These are phyloP conservation scores for Exophiala alcalophila DNA, from an alignment of 2,329 filamentous ascomycete genomes.

Conservation along the genomic window DNA sequence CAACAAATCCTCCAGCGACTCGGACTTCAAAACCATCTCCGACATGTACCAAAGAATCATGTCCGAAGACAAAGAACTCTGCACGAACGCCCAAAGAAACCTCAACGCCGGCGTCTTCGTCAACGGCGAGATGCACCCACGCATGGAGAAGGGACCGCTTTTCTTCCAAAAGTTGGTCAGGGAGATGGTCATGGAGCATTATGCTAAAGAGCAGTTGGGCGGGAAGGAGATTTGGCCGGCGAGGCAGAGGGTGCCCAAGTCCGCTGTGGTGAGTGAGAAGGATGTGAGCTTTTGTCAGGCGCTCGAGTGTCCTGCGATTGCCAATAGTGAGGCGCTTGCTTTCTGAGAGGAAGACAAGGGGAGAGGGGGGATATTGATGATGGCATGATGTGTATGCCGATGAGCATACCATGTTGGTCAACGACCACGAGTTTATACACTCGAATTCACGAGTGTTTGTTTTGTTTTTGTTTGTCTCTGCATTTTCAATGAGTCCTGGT, in stretches of 20 bases:
- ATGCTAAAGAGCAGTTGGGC: constrained; percentile 45
- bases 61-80: constrained; percentile 63
- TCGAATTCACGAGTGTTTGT: too few species aligned
- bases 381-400: too few species aligned
- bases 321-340: too few species aligned
- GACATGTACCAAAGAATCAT: constrained; percentile 63
- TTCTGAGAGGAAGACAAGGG: too few species aligned
- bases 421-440: too few species aligned
- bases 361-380: too few species aligned
- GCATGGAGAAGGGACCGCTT: constrained; percentile 58
- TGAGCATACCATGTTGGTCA: too few species aligned
- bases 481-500: too few species aligned
- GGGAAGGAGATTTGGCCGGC: constrained; percentile 54
- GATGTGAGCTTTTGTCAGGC: constrained; percentile 21
- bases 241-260: constrained; percentile 18
- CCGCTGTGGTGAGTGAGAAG: constrained; percentile 22
- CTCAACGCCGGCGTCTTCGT: constrained; percentile 60
- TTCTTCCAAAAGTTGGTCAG: constrained; percentile 56
- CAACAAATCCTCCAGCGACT: constrained; percentile 58
- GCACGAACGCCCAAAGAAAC: constrained; percentile 58
- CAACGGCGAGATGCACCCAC: constrained; percentile 62
- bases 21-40: constrained; percentile 58
- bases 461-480: too few species aligned
- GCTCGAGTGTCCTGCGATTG: constrained; percentile 21
- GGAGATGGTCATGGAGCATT: constrained; percentile 49